Evolutionary conservation across 1,284 basidiomycete genomes (phyloP).

Genomic region (Leccinum griseonigrum): DNA sequence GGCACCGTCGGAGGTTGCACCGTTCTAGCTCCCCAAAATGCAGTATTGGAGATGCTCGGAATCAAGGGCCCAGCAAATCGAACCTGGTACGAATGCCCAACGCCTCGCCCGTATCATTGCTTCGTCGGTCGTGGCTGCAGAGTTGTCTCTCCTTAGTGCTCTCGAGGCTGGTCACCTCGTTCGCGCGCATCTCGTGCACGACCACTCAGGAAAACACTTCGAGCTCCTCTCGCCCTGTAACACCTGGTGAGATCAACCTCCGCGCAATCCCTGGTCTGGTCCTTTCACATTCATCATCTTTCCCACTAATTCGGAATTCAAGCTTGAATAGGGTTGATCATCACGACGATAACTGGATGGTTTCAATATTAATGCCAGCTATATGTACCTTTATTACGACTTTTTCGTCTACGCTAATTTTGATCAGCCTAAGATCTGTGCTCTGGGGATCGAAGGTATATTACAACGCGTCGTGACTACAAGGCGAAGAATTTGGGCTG

Average conservation of each 20-base stretch:
- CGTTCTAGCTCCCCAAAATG: slow-evolving; percentile 81
- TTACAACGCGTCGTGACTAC: too few relatives aligned
- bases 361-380: not conserved
- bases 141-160: slow-evolving; percentile 30
- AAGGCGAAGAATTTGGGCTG: too few relatives aligned
- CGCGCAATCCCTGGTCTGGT: slow-evolving; percentile 2
- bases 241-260: slow-evolving; percentile 21
- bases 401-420: slow-evolving; percentile 4
- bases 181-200: too few relatives aligned
- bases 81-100: slow-evolving; percentile 86
- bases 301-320: slow-evolving; percentile 32
- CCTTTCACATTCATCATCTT: slow-evolving; percentile 29
- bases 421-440: too few relatives aligned
- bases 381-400: slow-evolving; percentile 17
- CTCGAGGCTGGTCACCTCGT: too few relatives aligned
- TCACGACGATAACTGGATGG: slow-evolving; percentile 7
- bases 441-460: too few relatives aligned
- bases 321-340: slow-evolving; percentile 14
- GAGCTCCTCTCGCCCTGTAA: slow-evolving; percentile 40
- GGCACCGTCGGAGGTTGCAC: slow-evolving; percentile 98
- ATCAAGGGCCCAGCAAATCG: slow-evolving; percentile 81
- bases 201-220: too few relatives aligned
- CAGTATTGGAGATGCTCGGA: slow-evolving; percentile 90
- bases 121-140: slow-evolving; percentile 92
- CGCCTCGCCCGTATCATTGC: slow-evolving; percentile 85